Conservation (phyloP, 495 filamentous ascomycete genomes). For the Aspergillus sparsus region DNA sequence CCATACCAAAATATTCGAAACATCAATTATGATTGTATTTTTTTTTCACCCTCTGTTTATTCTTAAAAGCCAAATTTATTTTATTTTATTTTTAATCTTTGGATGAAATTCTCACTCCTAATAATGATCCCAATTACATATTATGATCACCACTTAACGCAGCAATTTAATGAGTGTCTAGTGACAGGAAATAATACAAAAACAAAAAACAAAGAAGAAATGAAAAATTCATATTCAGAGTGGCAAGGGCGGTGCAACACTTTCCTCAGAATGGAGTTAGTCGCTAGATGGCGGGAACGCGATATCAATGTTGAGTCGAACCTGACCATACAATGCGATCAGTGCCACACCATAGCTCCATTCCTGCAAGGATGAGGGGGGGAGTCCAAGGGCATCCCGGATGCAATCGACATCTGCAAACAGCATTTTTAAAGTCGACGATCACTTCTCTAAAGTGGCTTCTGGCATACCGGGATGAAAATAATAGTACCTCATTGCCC, state of each 20-base stretch:
- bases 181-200: too few relatives aligned
- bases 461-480: slow-evolving; percentile 34
- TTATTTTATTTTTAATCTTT: not conserved
- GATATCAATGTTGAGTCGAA: not conserved
- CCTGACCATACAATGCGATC: slow-evolving; percentile 2
- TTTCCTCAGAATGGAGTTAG: not conserved
- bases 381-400: slow-evolving; percentile 13
- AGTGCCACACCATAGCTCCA: not conserved
- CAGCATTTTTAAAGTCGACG: slow-evolving; percentile 26
- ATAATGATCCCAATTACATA: not conserved
- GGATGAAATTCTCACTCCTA: not conserved
- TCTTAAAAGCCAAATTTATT: not conserved
- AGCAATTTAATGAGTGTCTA: too few relatives aligned
- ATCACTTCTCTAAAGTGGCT: slow-evolving; percentile 25
- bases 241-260: slow-evolving; percentile 1
- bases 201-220: too few relatives aligned
- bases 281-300: not conserved
- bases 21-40: not conserved
- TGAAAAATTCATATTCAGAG: not conserved
- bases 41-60: not conserved
- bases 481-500: slow-evolving; percentile 38
- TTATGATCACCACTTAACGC: not conserved
- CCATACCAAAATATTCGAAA: not conserved
- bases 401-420: slow-evolving; percentile 32
- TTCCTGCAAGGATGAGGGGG: not conserved